Evolutionary conservation across 2,329 filamentous ascomycete genomes (phyloP).

Genomic region (Ophiosphaerella herpotricha): DNA sequence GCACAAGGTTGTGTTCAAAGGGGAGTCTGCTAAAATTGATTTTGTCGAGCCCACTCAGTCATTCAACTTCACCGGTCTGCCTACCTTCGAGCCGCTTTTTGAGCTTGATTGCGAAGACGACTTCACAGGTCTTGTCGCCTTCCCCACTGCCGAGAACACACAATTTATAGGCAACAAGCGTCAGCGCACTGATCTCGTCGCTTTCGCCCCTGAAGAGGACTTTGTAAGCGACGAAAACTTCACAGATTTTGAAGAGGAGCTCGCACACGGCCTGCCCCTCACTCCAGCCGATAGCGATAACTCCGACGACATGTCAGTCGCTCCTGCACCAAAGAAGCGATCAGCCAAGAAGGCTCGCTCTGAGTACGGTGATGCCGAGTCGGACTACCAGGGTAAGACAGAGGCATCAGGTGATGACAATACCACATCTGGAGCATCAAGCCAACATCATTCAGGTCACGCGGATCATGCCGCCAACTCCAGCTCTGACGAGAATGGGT

Average conservation of each 20-base stretch:
- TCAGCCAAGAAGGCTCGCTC: constrained; percentile 33
- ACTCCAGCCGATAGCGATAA: constrained; percentile 63
- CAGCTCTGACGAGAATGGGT: constrained; percentile 49
- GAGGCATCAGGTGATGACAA: constrained; percentile 39
- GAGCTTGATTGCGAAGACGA: constrained; percentile 92
- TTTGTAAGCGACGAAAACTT: constrained; percentile 78
- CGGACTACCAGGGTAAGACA: constrained; percentile 42
- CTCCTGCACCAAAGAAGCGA: constrained; percentile 31
- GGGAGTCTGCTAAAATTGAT: constrained; percentile 46
- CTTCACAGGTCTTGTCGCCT: constrained; percentile 76
- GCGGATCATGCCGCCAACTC: constrained; percentile 53
- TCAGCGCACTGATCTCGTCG: constrained; percentile 70
- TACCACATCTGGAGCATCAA: constrained; percentile 42
- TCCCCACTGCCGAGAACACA: constrained; percentile 63
- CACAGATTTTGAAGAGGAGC: constrained; percentile 73
- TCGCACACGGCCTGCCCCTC: constrained; percentile 64
- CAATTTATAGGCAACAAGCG: constrained; percentile 69
- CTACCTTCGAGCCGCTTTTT: constrained; percentile 81
- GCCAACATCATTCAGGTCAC: constrained; percentile 42
- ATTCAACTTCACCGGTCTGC: constrained; percentile 61
- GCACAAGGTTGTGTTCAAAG: constrained; percentile 57
- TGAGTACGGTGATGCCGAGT: constrained; percentile 42
- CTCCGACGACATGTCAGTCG: constrained; percentile 33
- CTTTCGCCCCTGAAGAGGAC: constrained; percentile 69
- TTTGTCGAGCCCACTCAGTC: constrained; percentile 41